A percentile compares a stretch with the other conserved stretches of the same genome.
Conservation (phyloP, 23 red algal genomes). For the Gracilaria gracilis region DNA sequence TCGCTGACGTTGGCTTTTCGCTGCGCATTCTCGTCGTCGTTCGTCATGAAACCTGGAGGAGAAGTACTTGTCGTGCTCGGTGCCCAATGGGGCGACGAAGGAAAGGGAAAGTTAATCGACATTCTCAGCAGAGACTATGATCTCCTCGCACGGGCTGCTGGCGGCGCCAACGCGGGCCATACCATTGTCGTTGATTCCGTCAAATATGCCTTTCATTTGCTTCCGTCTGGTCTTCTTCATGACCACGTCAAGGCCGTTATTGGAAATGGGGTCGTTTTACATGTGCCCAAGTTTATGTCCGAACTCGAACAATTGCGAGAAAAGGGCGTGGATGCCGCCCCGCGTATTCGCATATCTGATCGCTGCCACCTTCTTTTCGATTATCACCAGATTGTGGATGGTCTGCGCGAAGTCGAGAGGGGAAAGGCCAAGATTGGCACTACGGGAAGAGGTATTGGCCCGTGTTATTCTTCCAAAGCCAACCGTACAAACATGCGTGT, state of each 20-base stretch:
- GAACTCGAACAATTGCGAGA: constrained; percentile 56
- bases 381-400: constrained; percentile 97
- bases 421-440: constrained; percentile 94
- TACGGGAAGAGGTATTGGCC: constrained; percentile 89
- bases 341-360: constrained; percentile 74
- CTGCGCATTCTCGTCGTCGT: neutral
- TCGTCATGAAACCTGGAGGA: constrained; percentile 55
- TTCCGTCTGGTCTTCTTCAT: constrained; percentile 91
- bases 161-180: constrained; percentile 97
- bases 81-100: constrained; percentile 99
- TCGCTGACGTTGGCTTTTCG: neutral
- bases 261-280: constrained; percentile 98
- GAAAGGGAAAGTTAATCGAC: constrained; percentile 98
- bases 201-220: constrained; percentile 97
- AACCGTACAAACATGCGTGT: constrained; percentile 94
- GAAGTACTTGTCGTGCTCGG: constrained; percentile 92
- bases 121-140: constrained; percentile 82
- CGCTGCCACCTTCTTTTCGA: constrained; percentile 95
- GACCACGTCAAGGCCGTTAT: constrained; percentile 77
- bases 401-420: constrained; percentile 89
- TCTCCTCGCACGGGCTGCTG: constrained; percentile 87
- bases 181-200: constrained; percentile 94
- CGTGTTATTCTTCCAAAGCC: constrained; percentile 90
- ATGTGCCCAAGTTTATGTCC: constrained; percentile 83
- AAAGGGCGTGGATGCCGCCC: constrained; percentile 44